phyloP scores from a whole-genome alignment of 1,284 basidiomycete genomes.

The Rhodotorula sp. region DNA sequence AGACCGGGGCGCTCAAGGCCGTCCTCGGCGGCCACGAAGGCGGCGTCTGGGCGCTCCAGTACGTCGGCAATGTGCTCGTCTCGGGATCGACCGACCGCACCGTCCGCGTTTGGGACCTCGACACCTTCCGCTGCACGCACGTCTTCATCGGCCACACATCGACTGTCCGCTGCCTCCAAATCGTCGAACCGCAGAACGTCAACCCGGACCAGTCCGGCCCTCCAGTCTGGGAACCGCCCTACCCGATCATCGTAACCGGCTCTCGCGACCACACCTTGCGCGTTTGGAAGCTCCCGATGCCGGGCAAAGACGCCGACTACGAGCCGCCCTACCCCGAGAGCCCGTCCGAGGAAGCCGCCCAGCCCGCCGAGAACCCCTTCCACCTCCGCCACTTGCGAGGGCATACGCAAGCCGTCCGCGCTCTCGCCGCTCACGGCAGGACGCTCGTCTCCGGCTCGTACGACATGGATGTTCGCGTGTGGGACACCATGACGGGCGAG shows the following conservation, averaged over 20 bases:
- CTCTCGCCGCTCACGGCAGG: constrained; percentile 82
- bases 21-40: constrained; percentile 86
- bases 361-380: constrained; percentile 66
- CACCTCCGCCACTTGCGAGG: constrained; percentile 80
- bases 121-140: constrained; percentile 75
- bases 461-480: constrained; percentile 86
- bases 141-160: constrained; percentile 90
- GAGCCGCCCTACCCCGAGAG: constrained; percentile 23
- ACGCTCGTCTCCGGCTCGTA: constrained; percentile 93
- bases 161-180: constrained; percentile 85
- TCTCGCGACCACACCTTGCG: constrained; percentile 84
- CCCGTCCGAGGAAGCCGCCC: constrained; percentile 30
- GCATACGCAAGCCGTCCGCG: constrained; percentile 85
- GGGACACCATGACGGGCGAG: constrained; percentile 86
- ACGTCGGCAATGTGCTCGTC: constrained; percentile 75
- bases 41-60: constrained; percentile 85
- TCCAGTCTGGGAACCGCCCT: constrained; percentile 54
- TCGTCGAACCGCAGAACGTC: constrained; percentile 72
- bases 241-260: constrained; percentile 83
- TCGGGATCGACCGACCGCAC: constrained; percentile 92
- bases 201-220: constrained; percentile 52
- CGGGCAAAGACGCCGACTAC: constrained; percentile 65
- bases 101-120: constrained; percentile 87
- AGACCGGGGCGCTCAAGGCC: constrained; percentile 69
- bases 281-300: constrained; percentile 83